phyloP scores from a whole-genome alignment of 2,329 filamentous ascomycete species.

The Cladosporium oxysporum region DNA sequence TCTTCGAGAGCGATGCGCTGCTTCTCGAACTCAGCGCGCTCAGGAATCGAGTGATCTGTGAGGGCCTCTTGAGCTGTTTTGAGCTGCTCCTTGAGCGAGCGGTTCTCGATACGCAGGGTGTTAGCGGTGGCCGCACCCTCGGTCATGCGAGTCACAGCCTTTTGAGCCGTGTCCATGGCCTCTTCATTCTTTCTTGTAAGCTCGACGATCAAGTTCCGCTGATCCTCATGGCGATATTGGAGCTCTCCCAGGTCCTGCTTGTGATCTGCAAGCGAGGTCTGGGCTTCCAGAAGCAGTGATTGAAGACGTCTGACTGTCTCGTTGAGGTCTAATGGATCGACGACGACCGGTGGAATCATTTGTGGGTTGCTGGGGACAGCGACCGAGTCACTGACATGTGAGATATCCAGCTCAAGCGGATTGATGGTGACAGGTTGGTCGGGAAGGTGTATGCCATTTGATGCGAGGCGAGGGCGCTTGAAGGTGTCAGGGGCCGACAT shows the following conservation, averaged over 20 bases:
- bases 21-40: slow-evolving; percentile 36
- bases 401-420: slow-evolving; percentile 39
- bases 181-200: slow-evolving; percentile 31
- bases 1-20: slow-evolving; percentile 28
- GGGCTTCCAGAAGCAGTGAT: slow-evolving; percentile 27
- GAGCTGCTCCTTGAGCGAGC: slow-evolving; percentile 33
- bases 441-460: slow-evolving; percentile 10
- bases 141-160: slow-evolving; percentile 29
- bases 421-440: slow-evolving; percentile 34
- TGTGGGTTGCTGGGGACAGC: slow-evolving; percentile 30
- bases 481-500: slow-evolving; percentile 16
- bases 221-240: slow-evolving; percentile 38
- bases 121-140: slow-evolving; percentile 13
- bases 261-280: slow-evolving; percentile 32
- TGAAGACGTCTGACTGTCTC: slow-evolving; percentile 29
- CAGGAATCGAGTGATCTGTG: slow-evolving; percentile 34
- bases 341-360: background rate
- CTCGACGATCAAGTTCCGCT: slow-evolving; percentile 32
- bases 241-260: slow-evolving; percentile 34
- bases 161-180: slow-evolving; percentile 28
- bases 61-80: slow-evolving; percentile 32
- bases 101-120: slow-evolving; percentile 31
- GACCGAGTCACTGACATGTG: slow-evolving; percentile 47
- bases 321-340: slow-evolving; percentile 2
- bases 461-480: slow-evolving; percentile 33